Evolutionary conservation across 805 yeast species (phyloP), one percentile per base, ranked within the genome.

Genomic region (Metschnikowia lunata): DNA sequence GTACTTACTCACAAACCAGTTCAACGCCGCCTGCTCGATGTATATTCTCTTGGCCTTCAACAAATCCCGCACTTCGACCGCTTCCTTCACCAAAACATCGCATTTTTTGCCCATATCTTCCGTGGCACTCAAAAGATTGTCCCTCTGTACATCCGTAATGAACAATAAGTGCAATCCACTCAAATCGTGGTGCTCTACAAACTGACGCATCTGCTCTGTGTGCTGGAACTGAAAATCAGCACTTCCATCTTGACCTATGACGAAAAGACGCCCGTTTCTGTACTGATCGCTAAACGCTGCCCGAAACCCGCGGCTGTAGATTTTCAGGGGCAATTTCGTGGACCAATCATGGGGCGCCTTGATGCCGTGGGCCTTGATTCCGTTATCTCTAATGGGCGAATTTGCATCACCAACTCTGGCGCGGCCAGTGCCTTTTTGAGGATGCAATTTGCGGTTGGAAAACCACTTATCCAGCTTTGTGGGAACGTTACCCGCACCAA

Each of bases 391-490:
- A 36, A 83, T 85, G 39, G 99, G 99, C 23, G 96, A 88, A 59
- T 90, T 91, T 47, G 86, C 89, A 67, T 90, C 97, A 71, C 99
- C 99, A 43, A 80, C 84, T 74, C 99, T 83, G 42, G 99, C 99
- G 49, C 78, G 76, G 68, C 99, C 99, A 12, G 88, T 71, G 48
- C 98, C 98, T 67, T 93, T 93, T 68, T 93, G 99, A 28, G 88
- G 87, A 32, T 80, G 74, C 54, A 93, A 71, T 62, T 93, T 93
- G 58, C 78, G 77, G 64, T 95, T 78, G 23, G 95, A 85, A 63
- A 79, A 90, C 47, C 90, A 89, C 66, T 84, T 85, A 55, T 88
- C 91, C 31, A 87, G 78, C 66, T 97, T 83, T 46, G 93, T 88
- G 31, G 88, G 84, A 29, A 93, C 95, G 58, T 83, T 84, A 1